Percentiles rank a stretch among this genome's conserved stretches.
Evolutionary conservation across 106 monocot genomes (phyloP).

Genomic region (Allium cepa): DNA sequence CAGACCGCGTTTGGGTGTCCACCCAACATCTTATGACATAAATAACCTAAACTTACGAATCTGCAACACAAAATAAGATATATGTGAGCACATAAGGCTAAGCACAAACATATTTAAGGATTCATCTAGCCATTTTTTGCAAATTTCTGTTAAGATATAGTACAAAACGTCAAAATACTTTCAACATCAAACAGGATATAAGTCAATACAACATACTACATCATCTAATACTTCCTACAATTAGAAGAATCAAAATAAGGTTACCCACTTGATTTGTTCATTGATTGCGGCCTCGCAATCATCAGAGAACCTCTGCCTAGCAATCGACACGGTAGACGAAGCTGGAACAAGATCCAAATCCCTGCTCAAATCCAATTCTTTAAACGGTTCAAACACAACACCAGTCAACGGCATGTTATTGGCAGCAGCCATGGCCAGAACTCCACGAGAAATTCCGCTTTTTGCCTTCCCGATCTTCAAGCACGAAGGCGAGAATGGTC

Average conservation of each 20-base stretch:
- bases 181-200: background rate
- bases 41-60: too few relatives aligned
- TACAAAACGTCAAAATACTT: too few relatives aligned
- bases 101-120: too few relatives aligned
- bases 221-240: background rate
- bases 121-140: too few relatives aligned
- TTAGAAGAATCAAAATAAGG: background rate
- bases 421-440: conserved; percentile 3
- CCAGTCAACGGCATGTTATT: conserved; percentile 15
- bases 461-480: background rate
- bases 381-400: conserved; percentile 50
- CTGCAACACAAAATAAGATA: too few relatives aligned
- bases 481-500: background rate
- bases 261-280: conserved; percentile 80
- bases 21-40: too few relatives aligned
- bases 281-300: conserved; percentile 82
- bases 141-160: too few relatives aligned
- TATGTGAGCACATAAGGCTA: too few relatives aligned
- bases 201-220: background rate
- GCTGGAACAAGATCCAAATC: conserved; percentile 38
- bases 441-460: background rate
- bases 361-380: conserved; percentile 38
- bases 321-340: conserved; percentile 45
- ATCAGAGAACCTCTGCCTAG: conserved; percentile 45
- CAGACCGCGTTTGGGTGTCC: too few relatives aligned